These are phyloP conservation scores for Saturnispora galanensis DNA, from an alignment of 805 yeast genomes.

Conservation along the genomic window DNA sequence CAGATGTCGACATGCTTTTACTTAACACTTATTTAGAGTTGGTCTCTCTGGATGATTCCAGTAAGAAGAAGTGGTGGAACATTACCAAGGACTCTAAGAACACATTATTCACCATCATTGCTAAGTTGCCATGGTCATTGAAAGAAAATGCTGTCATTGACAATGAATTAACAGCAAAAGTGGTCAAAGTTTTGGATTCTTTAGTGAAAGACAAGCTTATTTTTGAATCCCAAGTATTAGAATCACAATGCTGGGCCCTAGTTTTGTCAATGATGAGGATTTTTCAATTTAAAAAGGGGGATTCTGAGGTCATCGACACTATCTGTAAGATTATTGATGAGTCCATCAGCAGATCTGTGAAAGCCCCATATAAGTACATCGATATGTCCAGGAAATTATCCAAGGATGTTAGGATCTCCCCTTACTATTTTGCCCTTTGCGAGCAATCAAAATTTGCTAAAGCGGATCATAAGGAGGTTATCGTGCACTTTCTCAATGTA, in stretches of 20 bases:
- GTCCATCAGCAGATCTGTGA: constrained; percentile 56
- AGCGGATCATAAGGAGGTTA: constrained; percentile 18
- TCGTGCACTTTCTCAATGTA: constrained; percentile 39
- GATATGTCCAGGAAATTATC: constrained; percentile 34
- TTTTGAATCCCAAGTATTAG: constrained; percentile 36
- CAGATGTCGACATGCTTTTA: constrained; percentile 47
- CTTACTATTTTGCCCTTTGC: constrained; percentile 43
- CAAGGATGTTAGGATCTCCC: constrained; percentile 30
- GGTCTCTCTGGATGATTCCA: constrained; percentile 28
- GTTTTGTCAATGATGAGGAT: constrained; percentile 34
- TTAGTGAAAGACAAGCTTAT: constrained; percentile 44
- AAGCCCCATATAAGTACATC: constrained; percentile 76
- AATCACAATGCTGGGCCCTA: constrained; percentile 48
- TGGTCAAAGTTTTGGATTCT: constrained; percentile 37
- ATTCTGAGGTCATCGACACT: constrained; percentile 18
- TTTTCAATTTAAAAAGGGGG: constrained; percentile 8
- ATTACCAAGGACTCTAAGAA: constrained; percentile 31
- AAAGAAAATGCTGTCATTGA: constrained; percentile 12
- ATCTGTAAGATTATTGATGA: constrained; percentile 69
- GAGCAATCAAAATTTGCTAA: constrained; percentile 63
- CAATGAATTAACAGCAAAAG: constrained; percentile 25
- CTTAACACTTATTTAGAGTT: constrained; percentile 53
- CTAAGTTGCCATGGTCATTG: constrained; percentile 36
- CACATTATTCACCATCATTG: constrained; percentile 59
- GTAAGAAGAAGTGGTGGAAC: constrained; percentile 71